Evolutionary conservation across 169 alveolate genomes (phyloP).

Genomic region (Eimeria sp.): DNA sequence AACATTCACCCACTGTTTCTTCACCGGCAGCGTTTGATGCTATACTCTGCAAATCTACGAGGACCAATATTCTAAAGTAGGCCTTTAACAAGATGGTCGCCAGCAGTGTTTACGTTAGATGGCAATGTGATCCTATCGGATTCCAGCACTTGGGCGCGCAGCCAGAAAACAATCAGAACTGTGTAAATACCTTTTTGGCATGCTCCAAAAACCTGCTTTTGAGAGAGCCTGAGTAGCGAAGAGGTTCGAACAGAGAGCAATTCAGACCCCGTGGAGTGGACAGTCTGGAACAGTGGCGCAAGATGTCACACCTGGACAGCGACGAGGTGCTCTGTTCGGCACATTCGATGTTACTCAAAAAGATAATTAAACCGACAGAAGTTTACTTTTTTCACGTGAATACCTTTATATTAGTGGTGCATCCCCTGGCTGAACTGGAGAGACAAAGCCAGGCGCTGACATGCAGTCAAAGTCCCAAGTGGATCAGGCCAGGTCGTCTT

Average conservation of each 20-base stretch:
- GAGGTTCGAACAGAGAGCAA: background rate
- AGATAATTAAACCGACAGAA: background rate
- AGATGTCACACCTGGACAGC: background rate
- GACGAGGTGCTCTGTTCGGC: background rate
- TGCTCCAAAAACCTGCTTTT: background rate
- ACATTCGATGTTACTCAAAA: background rate
- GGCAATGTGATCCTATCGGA: no score
- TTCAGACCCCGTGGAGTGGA: background rate
- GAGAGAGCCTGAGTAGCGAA: background rate
- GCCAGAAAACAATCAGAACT: background rate
- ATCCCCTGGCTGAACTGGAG: background rate
- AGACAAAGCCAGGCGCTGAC: constrained; percentile 28
- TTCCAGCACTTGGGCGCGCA: background rate
- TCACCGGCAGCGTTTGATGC: background rate
- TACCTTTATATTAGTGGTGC: background rate
- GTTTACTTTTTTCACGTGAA: background rate
- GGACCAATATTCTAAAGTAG: no score
- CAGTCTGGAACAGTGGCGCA: background rate
- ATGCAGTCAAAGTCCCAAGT: constrained; percentile 63
- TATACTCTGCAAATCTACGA: background rate
- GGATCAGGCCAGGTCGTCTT: background rate
- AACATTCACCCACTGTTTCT: background rate
- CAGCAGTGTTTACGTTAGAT: no score
- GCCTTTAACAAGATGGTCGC: no score
- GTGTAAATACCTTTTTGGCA: background rate